Conservation (phyloP, 495 filamentous ascomycete genomes). For the Beverwykella pulmonaria region DNA sequence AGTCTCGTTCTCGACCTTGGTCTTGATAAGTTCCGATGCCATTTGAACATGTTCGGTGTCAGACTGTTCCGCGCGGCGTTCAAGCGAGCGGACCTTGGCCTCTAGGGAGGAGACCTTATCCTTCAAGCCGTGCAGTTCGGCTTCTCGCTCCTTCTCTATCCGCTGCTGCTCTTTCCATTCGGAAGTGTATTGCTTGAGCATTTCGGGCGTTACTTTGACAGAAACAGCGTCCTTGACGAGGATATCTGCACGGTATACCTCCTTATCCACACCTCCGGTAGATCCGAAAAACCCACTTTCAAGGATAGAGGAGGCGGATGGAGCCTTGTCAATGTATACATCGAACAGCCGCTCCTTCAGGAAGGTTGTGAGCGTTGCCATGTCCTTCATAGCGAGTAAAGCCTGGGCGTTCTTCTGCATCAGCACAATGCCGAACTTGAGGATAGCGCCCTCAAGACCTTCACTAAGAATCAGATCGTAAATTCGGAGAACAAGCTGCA, state of each 20-base stretch:
- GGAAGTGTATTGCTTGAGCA: slow-evolving; percentile 73
- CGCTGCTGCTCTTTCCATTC: slow-evolving; percentile 93
- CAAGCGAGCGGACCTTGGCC: slow-evolving; percentile 74
- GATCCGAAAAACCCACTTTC: slow-evolving; percentile 98
- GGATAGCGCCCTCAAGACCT: slow-evolving; percentile 82
- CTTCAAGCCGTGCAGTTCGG: slow-evolving; percentile 75
- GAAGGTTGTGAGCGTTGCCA: slow-evolving; percentile 81
- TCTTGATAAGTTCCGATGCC: slow-evolving; percentile 84
- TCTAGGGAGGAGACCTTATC: slow-evolving; percentile 65
- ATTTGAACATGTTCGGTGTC: slow-evolving; percentile 92
- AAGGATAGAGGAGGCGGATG: slow-evolving; percentile 81
- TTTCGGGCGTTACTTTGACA: slow-evolving; percentile 79
- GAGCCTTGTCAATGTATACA: slow-evolving; percentile 91
- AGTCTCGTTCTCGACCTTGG: slow-evolving; percentile 91
- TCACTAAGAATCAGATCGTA: slow-evolving; percentile 97
- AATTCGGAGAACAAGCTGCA: slow-evolving; percentile 93
- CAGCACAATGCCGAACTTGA: slow-evolving; percentile 90
- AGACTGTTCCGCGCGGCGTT: slow-evolving; percentile 84
- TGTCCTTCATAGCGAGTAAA: slow-evolving; percentile 86
- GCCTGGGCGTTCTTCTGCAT: slow-evolving; percentile 88
- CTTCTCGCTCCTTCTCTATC: slow-evolving; percentile 75
- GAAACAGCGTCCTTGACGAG: slow-evolving; percentile 92
- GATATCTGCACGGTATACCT: slow-evolving; percentile 90
- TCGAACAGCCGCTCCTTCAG: slow-evolving; percentile 94
- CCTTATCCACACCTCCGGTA: slow-evolving; percentile 83